A percentile compares a stretch with the other conserved stretches of the same genome.
phyloP scores from a whole-genome alignment of 805 yeast species.

The Ogataea ganodermae region DNA sequence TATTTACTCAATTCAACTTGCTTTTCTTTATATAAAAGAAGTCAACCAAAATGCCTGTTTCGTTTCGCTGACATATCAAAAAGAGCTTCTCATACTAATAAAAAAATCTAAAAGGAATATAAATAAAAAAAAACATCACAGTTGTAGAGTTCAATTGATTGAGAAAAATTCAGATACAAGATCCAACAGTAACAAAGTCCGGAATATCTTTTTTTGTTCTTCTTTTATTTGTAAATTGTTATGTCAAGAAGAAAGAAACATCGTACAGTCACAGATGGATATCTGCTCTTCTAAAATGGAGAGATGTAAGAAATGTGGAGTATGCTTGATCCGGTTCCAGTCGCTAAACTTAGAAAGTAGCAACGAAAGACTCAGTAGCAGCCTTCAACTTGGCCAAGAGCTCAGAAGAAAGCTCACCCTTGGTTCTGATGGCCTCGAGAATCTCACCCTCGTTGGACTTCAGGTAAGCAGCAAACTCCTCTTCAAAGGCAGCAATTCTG shows the following conservation, averaged over 20 bases:
- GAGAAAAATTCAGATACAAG: slow-evolving; percentile 11
- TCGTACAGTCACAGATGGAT: slow-evolving; percentile 21
- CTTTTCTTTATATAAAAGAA: slow-evolving; percentile 12
- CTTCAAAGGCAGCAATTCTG: slow-evolving; percentile 89
- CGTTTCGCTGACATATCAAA: slow-evolving; percentile 22
- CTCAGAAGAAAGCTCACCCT: slow-evolving; percentile 91
- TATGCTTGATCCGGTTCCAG: slow-evolving; percentile 6
- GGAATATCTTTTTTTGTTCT: slow-evolving; percentile 24
- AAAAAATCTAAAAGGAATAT: slow-evolving; percentile 19
- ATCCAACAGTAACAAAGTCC: slow-evolving; percentile 14
- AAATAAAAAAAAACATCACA: slow-evolving; percentile 24
- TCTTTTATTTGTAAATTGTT: slow-evolving; percentile 21
- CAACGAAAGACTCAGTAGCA: slow-evolving; percentile 90
- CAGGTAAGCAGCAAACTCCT: slow-evolving; percentile 87
- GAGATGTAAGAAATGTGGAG: slow-evolving; percentile 9
- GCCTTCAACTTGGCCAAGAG: slow-evolving; percentile 82
- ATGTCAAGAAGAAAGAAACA: slow-evolving; percentile 26
- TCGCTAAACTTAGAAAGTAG: slow-evolving; percentile 65
- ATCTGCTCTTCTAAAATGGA: slow-evolving; percentile 21
- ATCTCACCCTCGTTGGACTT: slow-evolving; percentile 86
- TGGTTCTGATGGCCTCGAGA: slow-evolving; percentile 77
- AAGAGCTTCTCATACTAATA: slow-evolving; percentile 21
- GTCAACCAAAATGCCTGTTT: slow-evolving; percentile 20
- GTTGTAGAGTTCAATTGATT: slow-evolving; percentile 8
- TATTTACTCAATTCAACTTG: slow-evolving; percentile 9